These are phyloP conservation scores for Entomortierella beljakovae DNA, from an alignment of 192 early-diverging fungal species.

Conservation along the genomic window DNA sequence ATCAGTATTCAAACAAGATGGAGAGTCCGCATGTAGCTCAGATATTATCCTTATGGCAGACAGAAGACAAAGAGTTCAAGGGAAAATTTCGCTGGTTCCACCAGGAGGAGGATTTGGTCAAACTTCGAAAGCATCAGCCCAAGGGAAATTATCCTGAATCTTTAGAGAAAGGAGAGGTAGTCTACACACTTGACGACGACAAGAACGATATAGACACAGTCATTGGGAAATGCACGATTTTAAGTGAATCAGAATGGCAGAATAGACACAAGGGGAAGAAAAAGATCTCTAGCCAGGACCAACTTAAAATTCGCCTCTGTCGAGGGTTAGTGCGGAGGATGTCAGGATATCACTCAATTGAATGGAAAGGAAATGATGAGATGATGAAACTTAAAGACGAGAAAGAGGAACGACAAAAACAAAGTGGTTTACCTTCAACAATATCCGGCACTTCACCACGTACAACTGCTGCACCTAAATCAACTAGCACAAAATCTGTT, in stretches of 20 bases:
- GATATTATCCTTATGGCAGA: constrained; percentile 68
- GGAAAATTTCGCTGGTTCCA: constrained; percentile 68
- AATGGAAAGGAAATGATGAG: constrained; percentile 31
- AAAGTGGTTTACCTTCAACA: background rate
- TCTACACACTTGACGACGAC: constrained; percentile 45
- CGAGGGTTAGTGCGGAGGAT: constrained; percentile 16
- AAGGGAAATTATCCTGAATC: constrained; percentile 38
- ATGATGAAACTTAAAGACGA: constrained; percentile 41
- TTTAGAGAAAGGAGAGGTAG: constrained; percentile 50
- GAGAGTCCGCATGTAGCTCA: constrained; percentile 61
- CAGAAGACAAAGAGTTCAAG: constrained; percentile 60
- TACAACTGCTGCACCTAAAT: background rate
- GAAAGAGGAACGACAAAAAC: constrained; percentile 19
- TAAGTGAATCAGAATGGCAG: constrained; percentile 63
- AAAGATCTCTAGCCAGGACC: background rate
- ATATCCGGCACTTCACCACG: background rate
- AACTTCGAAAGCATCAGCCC: constrained; percentile 20
- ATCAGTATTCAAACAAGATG: constrained; percentile 25
- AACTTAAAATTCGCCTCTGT: constrained; percentile 23
- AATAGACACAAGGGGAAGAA: constrained; percentile 19
- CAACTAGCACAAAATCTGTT: background rate
- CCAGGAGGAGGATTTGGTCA: constrained; percentile 53
- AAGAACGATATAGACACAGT: constrained; percentile 40
- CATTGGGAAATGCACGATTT: constrained; percentile 52
- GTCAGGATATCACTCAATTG: constrained; percentile 29